A percentile compares a stretch with the other conserved stretches of the same genome.
phyloP scores from a whole-genome alignment of 805 yeast genomes.

The Candida cerambycidarum region DNA sequence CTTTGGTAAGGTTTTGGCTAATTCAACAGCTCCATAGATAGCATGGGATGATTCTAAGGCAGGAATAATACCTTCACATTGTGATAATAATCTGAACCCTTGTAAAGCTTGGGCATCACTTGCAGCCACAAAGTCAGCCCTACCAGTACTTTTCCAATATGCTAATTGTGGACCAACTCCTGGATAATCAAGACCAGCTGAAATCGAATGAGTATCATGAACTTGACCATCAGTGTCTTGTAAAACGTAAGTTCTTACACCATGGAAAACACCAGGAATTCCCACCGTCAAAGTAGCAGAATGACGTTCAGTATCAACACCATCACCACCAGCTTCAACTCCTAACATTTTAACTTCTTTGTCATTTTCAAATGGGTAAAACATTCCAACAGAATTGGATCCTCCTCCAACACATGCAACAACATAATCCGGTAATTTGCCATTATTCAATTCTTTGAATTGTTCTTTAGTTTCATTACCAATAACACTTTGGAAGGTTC shows the following conservation, averaged over 20 bases:
- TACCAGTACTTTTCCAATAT: conserved; percentile 89
- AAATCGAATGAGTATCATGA: conserved; percentile 95
- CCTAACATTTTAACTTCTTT: conserved; percentile 77
- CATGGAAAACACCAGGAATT: conserved; percentile 96
- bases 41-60: conserved; percentile 99
- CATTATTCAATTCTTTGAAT: conserved; percentile 73
- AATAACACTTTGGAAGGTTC: conserved; percentile 97
- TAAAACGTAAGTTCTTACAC: conserved; percentile 90
- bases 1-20: conserved; percentile 76
- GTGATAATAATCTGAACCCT: conserved; percentile 86
- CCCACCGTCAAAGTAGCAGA: conserved; percentile 97
- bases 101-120: conserved; percentile 92
- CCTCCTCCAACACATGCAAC: conserved; percentile 99
- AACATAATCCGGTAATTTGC: conserved; percentile 85
- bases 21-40: conserved; percentile 81
- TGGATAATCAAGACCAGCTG: conserved; percentile 98
- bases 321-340: conserved; percentile 99
- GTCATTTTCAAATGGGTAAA: conserved; percentile 89
- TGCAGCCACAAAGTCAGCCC: conserved; percentile 89
- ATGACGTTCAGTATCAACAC: conserved; percentile 82
- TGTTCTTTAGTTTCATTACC: conserved; percentile 94
- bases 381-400: conserved; percentile 93
- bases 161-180: conserved; percentile 99
- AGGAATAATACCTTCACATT: conserved; percentile 97
- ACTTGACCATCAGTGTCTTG: conserved; percentile 95